Base-by-base conservation (phyloP, 2,329 filamentous ascomycete species). In the Botrytis hyacinthi region DNA sequence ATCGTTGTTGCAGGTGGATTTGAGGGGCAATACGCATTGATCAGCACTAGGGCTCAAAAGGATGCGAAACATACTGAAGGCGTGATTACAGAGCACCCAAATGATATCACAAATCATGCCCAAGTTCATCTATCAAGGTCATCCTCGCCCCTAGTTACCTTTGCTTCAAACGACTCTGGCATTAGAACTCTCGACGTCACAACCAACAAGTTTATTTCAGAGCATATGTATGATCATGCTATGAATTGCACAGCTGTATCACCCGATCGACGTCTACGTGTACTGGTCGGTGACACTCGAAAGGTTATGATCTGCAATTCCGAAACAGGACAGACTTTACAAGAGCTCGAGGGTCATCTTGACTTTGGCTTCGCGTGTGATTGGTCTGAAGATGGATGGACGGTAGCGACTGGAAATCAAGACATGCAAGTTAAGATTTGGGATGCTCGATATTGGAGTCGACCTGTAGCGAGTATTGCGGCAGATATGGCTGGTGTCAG, bases 281-380 rank as follows among this genome's bases (percentile, higher is more conserved):
- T 90, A 26, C 86, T 94, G 75, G 92, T 94, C 0, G 92, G 93
- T 65, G 93, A 95, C 78, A 85, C 86, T 74, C 83, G 85, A 73
- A 86, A 91, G 57, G 89, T 91, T 0, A 83, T 91, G 68, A 92
- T 95, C 78, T 87, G 89, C 22, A 88, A 93, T 75, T 89, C 92
- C 18, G 91, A 93, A 72, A 89, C 87, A 20, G 90, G 91, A 22
- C 83, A 86, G 74, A 84, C 84, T 72, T 85, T 87, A 75, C 85
- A 91, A 76, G 82, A 83, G 40, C 86, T 95, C 2, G 81, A 84
- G 6, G 90, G 91, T 3, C 92, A 94, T 79, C 85, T 84, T 22
- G 92, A 94, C 79, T 92, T 87, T 77, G 91, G 90, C 2, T 95
- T 95, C 78, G 89, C 92, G 2, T 94, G 91, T 78, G 92, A 91